Evolutionary conservation across 1,284 basidiomycete genomes (phyloP).

Genomic region (Bothia castanella): DNA sequence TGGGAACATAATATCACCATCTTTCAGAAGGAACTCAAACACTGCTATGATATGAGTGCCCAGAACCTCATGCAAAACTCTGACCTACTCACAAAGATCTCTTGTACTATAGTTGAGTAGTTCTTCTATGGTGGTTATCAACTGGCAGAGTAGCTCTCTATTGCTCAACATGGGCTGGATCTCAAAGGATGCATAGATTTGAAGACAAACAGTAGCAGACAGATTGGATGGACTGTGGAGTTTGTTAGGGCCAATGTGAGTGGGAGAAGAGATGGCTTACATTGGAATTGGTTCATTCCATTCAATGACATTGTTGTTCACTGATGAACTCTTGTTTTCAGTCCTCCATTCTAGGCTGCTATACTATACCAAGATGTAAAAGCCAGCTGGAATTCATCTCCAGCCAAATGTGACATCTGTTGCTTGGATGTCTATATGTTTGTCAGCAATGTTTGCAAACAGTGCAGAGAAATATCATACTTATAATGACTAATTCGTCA

Average conservation of each 20-base stretch:
- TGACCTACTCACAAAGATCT: background rate
- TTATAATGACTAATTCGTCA: background rate
- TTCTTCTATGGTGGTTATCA: background rate
- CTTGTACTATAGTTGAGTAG: slow-evolving; percentile 3
- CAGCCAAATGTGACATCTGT: background rate
- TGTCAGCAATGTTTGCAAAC: background rate
- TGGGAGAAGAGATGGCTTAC: background rate
- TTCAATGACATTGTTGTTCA: slow-evolving; percentile 1
- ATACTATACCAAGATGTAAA: slow-evolving; percentile 1
- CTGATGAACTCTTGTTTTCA: background rate
- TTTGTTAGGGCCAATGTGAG: background rate
- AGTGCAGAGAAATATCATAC: background rate
- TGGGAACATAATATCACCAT: background rate
- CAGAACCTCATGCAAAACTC: too few species aligned
- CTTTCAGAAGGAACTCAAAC: background rate
- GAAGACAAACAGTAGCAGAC: slow-evolving; percentile 1
- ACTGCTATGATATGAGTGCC: background rate
- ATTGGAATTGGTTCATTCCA: slow-evolving; percentile 8
- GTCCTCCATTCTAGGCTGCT: slow-evolving; percentile 7
- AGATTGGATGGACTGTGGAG: slow-evolving; percentile 6
- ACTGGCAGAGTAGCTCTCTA: slow-evolving; percentile 6
- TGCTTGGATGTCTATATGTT: slow-evolving; percentile 3
- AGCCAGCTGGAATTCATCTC: slow-evolving; percentile 3
- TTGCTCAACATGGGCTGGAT: slow-evolving; percentile 10
- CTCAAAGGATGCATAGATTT: slow-evolving; percentile 15